phyloP scores from a whole-genome alignment of 2,329 filamentous ascomycete species.

The Periconia sp. region DNA sequence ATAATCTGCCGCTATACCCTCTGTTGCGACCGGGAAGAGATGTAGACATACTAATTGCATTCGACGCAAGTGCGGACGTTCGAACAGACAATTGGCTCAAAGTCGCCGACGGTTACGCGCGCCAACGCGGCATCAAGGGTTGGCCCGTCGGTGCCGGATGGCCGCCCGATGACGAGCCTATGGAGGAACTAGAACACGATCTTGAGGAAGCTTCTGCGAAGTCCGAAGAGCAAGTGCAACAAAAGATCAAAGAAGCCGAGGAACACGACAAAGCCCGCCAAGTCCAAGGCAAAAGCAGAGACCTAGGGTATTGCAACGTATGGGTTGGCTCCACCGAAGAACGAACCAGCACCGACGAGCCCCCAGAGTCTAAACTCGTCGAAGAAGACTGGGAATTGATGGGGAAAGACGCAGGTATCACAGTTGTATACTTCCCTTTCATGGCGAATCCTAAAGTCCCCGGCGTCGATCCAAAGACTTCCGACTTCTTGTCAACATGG shows the following conservation, averaged over 20 bases:
- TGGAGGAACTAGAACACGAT: slow-evolving; percentile 63
- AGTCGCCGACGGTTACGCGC: slow-evolving; percentile 89
- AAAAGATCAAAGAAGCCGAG: slow-evolving; percentile 64
- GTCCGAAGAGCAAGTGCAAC: slow-evolving; percentile 61
- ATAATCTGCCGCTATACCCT: slow-evolving; percentile 95
- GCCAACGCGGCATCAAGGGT: slow-evolving; percentile 85
- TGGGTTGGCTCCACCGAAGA: slow-evolving; percentile 90
- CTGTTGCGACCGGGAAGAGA: slow-evolving; percentile 84
- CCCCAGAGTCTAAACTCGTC: slow-evolving; percentile 57
- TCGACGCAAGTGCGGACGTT: slow-evolving; percentile 92
- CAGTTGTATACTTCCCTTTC: slow-evolving; percentile 88
- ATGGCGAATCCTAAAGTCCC: slow-evolving; percentile 78
- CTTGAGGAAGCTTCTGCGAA: slow-evolving; percentile 69
- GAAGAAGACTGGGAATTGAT: slow-evolving; percentile 68
- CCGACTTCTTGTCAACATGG: slow-evolving; percentile 93
- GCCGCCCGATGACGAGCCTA: slow-evolving; percentile 66
- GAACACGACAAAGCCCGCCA: slow-evolving; percentile 21
- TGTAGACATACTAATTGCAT: slow-evolving; percentile 87
- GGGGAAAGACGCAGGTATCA: slow-evolving; percentile 78
- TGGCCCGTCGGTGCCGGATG: slow-evolving; percentile 96
- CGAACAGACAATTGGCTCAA: slow-evolving; percentile 95
- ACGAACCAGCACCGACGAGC: slow-evolving; percentile 58
- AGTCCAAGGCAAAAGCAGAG: slow-evolving; percentile 36
- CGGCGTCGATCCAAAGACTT: slow-evolving; percentile 78
- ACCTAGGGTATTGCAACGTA: slow-evolving; percentile 87